Percentiles rank a stretch among this genome's conserved stretches.
Conservation (phyloP, 2,329 filamentous ascomycete species). For the Tolypocladium ophioglossoides region DNA sequence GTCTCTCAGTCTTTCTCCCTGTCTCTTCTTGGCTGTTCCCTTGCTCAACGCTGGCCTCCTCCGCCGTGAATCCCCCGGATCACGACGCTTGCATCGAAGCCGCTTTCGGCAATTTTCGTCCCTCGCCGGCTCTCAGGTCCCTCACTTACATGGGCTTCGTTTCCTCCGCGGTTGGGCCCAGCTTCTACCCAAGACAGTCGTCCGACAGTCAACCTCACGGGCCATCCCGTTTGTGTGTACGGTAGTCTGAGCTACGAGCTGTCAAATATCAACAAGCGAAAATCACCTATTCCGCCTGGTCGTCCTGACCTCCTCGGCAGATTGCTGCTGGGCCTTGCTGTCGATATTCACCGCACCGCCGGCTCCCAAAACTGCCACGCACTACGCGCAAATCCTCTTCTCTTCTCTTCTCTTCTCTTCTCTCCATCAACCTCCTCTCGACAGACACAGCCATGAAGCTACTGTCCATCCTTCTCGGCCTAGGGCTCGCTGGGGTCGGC, state of each 20-base stretch:
- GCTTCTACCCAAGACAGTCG: background rate
- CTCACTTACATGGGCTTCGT: background rate
- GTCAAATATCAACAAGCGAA: background rate
- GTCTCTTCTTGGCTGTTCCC: background rate
- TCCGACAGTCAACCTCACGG: background rate
- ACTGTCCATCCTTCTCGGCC: background rate
- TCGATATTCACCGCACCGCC: background rate
- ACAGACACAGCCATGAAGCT: slow-evolving; percentile 1
- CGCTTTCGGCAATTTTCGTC: background rate
- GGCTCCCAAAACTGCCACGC: background rate
- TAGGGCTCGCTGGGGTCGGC: slow-evolving; percentile 3
- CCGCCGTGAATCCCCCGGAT: background rate
- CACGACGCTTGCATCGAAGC: background rate
- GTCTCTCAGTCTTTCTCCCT: background rate
- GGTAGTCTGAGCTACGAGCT: background rate
- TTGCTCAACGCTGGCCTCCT: no score
- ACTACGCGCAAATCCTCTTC: no score
- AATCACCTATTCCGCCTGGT: background rate
- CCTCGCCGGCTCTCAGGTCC: background rate
- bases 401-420: no score
- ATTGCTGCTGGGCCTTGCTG: background rate
- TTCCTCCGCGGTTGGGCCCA: background rate
- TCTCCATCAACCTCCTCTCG: background rate
- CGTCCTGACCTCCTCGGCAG: background rate
- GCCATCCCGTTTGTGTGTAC: background rate